A percentile compares a stretch with the other conserved stretches of the same genome.
Evolutionary conservation across 1,284 basidiomycete species (phyloP).

Genomic region (Rhodotorula sp.): DNA sequence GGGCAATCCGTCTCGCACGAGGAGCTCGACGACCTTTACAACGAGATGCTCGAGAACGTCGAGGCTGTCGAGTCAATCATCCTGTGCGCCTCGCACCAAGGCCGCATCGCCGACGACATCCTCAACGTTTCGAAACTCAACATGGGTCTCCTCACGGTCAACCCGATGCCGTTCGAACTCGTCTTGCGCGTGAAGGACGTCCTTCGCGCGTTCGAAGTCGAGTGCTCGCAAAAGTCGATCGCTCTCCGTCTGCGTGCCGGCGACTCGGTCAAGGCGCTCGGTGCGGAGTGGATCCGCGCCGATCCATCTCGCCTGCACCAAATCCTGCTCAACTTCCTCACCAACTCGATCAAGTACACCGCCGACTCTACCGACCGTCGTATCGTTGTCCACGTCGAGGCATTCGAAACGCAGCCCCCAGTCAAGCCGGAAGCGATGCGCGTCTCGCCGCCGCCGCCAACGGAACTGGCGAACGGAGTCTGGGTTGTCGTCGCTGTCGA

Average conservation of each 20-base stretch:
- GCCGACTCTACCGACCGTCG: constrained; percentile 13
- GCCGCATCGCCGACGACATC: constrained; percentile 42
- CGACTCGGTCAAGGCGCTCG: constrained; percentile 20
- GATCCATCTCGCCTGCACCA: constrained; percentile 41
- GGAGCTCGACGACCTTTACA: constrained; percentile 20
- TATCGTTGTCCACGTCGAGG: constrained; percentile 23
- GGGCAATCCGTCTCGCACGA: constrained; percentile 2
- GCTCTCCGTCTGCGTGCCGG: constrained; percentile 21
- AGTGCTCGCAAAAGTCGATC: constrained; percentile 38
- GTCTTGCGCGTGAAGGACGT: constrained; percentile 29
- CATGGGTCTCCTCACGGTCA: constrained; percentile 38
- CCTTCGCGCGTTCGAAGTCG: constrained; percentile 38
- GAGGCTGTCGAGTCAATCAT: constrained; percentile 45
- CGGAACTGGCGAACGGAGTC: constrained; percentile 1
- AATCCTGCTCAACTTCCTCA: constrained; percentile 41
- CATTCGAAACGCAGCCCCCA: constrained; percentile 8
- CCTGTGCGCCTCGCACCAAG: constrained; percentile 42
- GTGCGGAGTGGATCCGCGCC: constrained; percentile 23
- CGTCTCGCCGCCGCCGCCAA: constrained; percentile 16
- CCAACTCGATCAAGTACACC: constrained; percentile 33
- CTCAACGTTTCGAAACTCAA: constrained; percentile 42
- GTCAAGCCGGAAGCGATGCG: constrained; percentile 10
- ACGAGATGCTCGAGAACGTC: constrained; percentile 42
- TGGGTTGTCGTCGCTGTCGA: constrained; percentile 30
- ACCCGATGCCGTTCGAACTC: constrained; percentile 31